These are phyloP conservation scores for Erythrophleum fordii DNA, from an alignment of 306 rosid species.

Conservation along the genomic window DNA sequence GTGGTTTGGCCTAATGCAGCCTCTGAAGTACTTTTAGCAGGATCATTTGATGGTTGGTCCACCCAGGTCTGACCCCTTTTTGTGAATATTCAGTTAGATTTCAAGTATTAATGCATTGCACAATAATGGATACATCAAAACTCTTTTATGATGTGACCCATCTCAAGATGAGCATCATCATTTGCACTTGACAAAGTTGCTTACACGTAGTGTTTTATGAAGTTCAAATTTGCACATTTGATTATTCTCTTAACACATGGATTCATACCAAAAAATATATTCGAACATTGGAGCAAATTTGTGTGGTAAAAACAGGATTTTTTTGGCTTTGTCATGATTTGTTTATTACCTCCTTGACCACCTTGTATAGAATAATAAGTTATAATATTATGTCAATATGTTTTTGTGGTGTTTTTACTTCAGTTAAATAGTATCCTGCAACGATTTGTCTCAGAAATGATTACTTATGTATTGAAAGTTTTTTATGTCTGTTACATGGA, in stretches of 20 bases:
- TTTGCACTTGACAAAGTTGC: background rate
- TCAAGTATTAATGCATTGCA: background rate
- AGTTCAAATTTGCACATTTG: no score
- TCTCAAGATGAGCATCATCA: background rate
- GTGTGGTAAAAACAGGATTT: background rate
- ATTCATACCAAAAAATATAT: background rate
- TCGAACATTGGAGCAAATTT: background rate
- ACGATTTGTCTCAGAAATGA: no score
- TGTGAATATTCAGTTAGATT: conserved; percentile 13
- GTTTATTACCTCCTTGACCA: background rate
- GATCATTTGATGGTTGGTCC: conserved; percentile 97
- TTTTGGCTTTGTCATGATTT: background rate
- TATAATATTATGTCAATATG: background rate
- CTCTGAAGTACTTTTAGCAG: conserved; percentile 78
- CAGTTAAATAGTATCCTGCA: background rate
- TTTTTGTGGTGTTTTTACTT: background rate
- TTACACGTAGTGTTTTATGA: background rate
- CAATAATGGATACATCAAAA: background rate
- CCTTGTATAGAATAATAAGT: background rate
- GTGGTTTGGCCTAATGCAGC: conserved; percentile 83
- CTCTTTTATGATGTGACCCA: conserved; percentile 9
- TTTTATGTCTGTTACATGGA: background rate
- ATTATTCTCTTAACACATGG: background rate
- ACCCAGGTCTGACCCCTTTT: conserved; percentile 57
- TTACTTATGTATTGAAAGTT: background rate